phyloP scores from a whole-genome alignment of 306 rosid species.

The Calophaca sinica region DNA sequence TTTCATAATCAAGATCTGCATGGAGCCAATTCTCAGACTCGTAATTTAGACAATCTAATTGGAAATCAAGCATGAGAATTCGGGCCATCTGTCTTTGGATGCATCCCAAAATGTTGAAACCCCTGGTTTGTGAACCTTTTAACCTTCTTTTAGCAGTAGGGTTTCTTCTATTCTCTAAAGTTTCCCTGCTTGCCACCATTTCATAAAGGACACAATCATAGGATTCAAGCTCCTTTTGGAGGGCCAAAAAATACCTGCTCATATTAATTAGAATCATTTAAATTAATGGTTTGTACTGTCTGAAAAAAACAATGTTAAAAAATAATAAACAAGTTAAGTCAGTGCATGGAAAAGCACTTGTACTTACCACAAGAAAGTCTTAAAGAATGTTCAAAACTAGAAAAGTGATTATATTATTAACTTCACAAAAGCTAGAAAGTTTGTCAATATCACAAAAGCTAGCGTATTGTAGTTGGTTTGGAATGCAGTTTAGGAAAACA shows the following conservation, averaged over 20 bases:
- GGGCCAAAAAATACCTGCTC: constrained; percentile 83
- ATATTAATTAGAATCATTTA: constrained; percentile 24
- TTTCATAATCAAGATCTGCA: constrained; percentile 97
- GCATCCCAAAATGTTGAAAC: constrained; percentile 83
- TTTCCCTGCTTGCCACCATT: constrained; percentile 95
- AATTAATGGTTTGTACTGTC: constrained; percentile 17
- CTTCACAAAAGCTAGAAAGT: constrained; percentile 40
- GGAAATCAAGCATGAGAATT: constrained; percentile 81
- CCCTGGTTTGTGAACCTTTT: constrained; percentile 63
- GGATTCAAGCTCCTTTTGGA: constrained; percentile 84
- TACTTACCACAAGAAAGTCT: constrained; percentile 5
- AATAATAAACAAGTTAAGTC: constrained; percentile 7
- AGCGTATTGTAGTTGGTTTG: not conserved
- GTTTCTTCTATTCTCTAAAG: constrained; percentile 70
- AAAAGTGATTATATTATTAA: constrained; percentile 3
- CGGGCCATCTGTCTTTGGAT: constrained; percentile 97
- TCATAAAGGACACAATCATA: constrained; percentile 93
- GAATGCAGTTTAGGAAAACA: constrained; percentile 1
- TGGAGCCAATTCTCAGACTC: constrained; percentile 82
- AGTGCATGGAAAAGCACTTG: not conserved
- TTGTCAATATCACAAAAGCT: not conserved
- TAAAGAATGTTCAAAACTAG: constrained; percentile 33
- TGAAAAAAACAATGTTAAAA: not conserved
- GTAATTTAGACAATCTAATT: constrained; percentile 84
- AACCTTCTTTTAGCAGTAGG: constrained; percentile 56